These are phyloP conservation scores for Prunus yedoensis DNA, from an alignment of 331 rosid species.

Conservation along the genomic window DNA sequence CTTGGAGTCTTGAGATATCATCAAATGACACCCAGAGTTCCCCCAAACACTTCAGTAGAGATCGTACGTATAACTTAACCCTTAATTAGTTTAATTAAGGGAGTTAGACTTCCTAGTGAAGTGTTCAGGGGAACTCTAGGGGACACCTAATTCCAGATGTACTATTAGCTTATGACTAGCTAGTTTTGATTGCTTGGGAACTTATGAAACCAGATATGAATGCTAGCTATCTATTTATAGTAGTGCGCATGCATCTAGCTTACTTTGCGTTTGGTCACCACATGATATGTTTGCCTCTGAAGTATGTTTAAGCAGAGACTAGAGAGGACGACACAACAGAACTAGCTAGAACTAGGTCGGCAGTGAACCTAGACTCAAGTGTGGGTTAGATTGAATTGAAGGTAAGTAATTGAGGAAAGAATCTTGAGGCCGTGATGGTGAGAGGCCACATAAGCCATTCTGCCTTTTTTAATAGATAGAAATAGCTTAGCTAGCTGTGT, in stretches of 20 bases:
- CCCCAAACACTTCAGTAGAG: conserved; percentile 34
- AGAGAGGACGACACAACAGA: not conserved
- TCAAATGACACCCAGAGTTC: conserved; percentile 29
- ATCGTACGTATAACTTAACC: too few species aligned
- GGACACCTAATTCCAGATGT: conserved; percentile 20
- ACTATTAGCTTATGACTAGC: too few species aligned
- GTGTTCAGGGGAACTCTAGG: conserved; percentile 35
- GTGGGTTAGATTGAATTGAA: conserved; percentile 9
- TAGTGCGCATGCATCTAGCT: not conserved
- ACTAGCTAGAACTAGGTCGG: not conserved
- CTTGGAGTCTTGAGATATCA: not conserved
- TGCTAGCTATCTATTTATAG: conserved; percentile 17
- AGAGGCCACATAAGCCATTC: not conserved
- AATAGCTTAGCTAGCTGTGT: too few species aligned
- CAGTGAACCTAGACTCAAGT: conserved; percentile 25
- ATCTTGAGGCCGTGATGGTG: conserved; percentile 5
- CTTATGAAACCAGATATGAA: not conserved
- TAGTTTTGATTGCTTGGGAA: not conserved
- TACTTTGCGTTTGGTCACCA: not conserved
- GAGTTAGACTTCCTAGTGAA: not conserved
- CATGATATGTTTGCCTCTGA: not conserved
- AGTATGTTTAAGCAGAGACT: not conserved
- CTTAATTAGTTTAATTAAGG: not conserved
- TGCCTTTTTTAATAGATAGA: not conserved
- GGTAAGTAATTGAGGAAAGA: not conserved